phyloP scores from a whole-genome alignment of 257 asterid species.

The Rehmannia glutinosa region DNA sequence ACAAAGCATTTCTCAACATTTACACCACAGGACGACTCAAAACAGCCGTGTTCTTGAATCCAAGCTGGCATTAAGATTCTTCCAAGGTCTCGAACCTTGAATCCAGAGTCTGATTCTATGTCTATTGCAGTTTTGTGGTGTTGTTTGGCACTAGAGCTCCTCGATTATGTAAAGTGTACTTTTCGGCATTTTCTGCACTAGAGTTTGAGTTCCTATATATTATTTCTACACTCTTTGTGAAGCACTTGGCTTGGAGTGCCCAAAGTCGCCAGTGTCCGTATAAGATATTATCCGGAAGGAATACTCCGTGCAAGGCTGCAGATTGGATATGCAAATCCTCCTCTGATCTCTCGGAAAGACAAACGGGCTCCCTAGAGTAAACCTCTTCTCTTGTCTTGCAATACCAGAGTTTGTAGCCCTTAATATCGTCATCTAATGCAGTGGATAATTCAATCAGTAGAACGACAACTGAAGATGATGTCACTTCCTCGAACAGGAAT shows the following conservation, averaged over 20 bases:
- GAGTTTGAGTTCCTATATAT: conserved; percentile 34
- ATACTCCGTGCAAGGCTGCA: conserved; percentile 81
- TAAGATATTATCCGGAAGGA: conserved; percentile 71
- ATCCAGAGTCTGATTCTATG: conserved; percentile 71
- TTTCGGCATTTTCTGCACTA: conserved; percentile 28
- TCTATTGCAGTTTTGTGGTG: conserved; percentile 31
- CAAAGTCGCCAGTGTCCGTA: conserved; percentile 55
- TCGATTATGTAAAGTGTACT: conserved; percentile 41
- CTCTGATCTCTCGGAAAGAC: conserved; percentile 70
- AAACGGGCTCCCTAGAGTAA: conserved; percentile 64
- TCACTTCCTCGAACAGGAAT: conserved; percentile 75
- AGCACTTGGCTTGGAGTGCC: conserved; percentile 81
- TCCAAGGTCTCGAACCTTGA: conserved; percentile 84
- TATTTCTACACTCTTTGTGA: conserved; percentile 66
- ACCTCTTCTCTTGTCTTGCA: conserved; percentile 67
- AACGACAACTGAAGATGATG: conserved; percentile 61
- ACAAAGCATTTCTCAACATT: conserved; percentile 36
- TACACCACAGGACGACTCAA: conserved; percentile 50
- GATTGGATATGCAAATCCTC: conserved; percentile 68
- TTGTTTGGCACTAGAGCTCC: conserved; percentile 46
- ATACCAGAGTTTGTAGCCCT: conserved; percentile 91
- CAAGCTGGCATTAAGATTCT: conserved; percentile 60
- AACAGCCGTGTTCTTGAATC: conserved; percentile 61
- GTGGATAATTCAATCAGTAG: conserved; percentile 62
- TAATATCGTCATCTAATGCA: conserved; percentile 36